These are phyloP conservation scores for Macrophomina pseudophaseolina DNA, from an alignment of 2,329 filamentous ascomycete genomes.

Conservation along the genomic window DNA sequence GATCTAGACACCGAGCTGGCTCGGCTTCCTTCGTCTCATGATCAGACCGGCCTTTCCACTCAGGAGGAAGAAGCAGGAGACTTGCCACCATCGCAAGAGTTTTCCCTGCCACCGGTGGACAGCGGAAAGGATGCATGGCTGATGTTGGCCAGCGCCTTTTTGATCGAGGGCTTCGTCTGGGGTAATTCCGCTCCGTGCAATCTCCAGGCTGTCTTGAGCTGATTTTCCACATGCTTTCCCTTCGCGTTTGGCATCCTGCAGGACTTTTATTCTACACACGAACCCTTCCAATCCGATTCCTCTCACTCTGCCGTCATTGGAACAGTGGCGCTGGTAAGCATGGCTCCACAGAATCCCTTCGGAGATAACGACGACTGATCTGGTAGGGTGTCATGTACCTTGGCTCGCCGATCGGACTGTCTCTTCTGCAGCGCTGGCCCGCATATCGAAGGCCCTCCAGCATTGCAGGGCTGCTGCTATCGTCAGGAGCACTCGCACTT, in stretches of 20 bases:
- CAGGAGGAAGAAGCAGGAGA: background rate
- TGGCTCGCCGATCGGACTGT: slow-evolving; percentile 48
- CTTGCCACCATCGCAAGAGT: slow-evolving; percentile 27
- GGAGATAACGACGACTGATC: background rate
- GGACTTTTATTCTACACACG: slow-evolving; percentile 32
- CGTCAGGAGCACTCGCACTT: slow-evolving; percentile 41
- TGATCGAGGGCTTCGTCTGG: slow-evolving; percentile 61
- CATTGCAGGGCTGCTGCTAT: slow-evolving; percentile 44
- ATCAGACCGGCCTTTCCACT: background rate
- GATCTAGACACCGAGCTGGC: background rate
- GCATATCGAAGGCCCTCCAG: slow-evolving; percentile 42
- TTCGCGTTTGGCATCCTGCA: slow-evolving; percentile 35
- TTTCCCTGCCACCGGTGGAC: slow-evolving; percentile 51
- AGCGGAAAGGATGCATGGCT: slow-evolving; percentile 58
- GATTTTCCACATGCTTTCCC: slow-evolving; percentile 28
- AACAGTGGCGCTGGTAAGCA: slow-evolving; percentile 20
- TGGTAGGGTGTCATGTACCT: slow-evolving; percentile 55
- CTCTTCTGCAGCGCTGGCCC: slow-evolving; percentile 45
- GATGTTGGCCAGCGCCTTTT: slow-evolving; percentile 56
- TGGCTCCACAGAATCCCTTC: too few species aligned
- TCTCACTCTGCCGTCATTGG: background rate
- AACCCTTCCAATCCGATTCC: slow-evolving; percentile 29
- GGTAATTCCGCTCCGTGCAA: slow-evolving; percentile 38
- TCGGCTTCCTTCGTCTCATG: background rate
- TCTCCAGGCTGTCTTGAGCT: background rate